These are phyloP conservation scores for Pichia manshurica DNA, from an alignment of 805 yeast genomes.

Conservation along the genomic window DNA sequence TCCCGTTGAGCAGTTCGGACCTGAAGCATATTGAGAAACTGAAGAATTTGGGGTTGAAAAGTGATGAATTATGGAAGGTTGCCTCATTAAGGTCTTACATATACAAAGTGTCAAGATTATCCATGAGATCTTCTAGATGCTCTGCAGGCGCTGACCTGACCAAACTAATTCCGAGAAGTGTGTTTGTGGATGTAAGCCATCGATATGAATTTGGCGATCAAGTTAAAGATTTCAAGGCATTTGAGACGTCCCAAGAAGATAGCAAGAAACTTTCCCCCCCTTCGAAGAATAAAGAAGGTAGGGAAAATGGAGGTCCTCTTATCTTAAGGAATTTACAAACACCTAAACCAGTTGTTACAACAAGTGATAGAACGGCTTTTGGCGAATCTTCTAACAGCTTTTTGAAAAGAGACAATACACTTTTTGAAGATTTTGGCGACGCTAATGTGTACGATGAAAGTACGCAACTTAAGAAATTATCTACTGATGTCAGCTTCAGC, in stretches of 20 bases:
- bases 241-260: not conserved
- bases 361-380: constrained; percentile 19
- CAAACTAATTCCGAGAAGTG: constrained; percentile 43
- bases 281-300: not conserved
- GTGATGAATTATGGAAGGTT: constrained; percentile 77
- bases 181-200: constrained; percentile 42
- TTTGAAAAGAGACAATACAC: constrained; percentile 3
- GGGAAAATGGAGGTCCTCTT: not conserved
- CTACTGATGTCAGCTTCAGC: constrained; percentile 38
- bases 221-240: not conserved
- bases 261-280: not conserved
- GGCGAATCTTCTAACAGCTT: constrained; percentile 6
- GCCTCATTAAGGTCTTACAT: constrained; percentile 66
- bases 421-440: constrained; percentile 19
- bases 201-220: constrained; percentile 16
- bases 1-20: constrained; percentile 61
- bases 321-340: constrained; percentile 7
- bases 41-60: constrained; percentile 65
- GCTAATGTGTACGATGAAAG: constrained; percentile 25
- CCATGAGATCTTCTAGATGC: not conserved
- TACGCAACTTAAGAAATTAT: constrained; percentile 19
- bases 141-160: not conserved
- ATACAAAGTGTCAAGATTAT: constrained; percentile 45
- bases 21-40: constrained; percentile 67
- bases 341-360: constrained; percentile 4